Percentiles rank a stretch among this genome's conserved stretches.
phyloP scores from a whole-genome alignment of 495 filamentous ascomycete genomes.

The Amorphotheca resinae region DNA sequence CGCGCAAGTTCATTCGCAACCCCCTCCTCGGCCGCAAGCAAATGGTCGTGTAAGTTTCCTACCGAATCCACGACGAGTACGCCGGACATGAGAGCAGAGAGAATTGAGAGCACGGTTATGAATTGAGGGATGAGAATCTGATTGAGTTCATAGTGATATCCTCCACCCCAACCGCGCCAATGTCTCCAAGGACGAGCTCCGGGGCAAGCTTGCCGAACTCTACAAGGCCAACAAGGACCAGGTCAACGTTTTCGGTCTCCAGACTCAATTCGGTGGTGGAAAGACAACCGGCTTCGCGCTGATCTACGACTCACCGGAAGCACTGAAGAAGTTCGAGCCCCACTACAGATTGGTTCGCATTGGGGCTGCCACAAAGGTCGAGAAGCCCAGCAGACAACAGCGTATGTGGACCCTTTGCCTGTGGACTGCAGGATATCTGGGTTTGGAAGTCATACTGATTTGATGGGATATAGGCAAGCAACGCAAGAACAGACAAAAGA shows the following conservation, averaged over 20 bases:
- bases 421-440: background rate
- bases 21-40: conserved; percentile 96
- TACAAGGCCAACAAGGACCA: conserved; percentile 98
- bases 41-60: conserved; percentile 95
- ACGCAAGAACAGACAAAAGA: conserved; percentile 99
- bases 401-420: conserved; percentile 52
- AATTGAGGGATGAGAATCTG: conserved; percentile 9
- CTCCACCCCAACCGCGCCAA: conserved; percentile 97
- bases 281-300: conserved; percentile 99
- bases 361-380: conserved; percentile 80
- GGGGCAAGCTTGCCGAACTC: conserved; percentile 80
- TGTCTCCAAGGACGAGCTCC: conserved; percentile 98
- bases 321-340: conserved; percentile 99
- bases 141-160: conserved; percentile 64
- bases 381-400: conserved; percentile 94
- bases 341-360: conserved; percentile 91
- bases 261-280: conserved; percentile 97
- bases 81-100: background rate
- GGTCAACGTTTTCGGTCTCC: conserved; percentile 94
- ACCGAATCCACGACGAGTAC: background rate
- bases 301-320: conserved; percentile 93
- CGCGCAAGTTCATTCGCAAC: conserved; percentile 99
- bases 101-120: background rate
- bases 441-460: background rate
- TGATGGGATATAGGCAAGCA: conserved; percentile 72